A percentile compares a stretch with the other conserved stretches of the same genome.
phyloP scores from a whole-genome alignment of 2,329 filamentous ascomycete genomes.

The Proliferodiscus dingleyae region DNA sequence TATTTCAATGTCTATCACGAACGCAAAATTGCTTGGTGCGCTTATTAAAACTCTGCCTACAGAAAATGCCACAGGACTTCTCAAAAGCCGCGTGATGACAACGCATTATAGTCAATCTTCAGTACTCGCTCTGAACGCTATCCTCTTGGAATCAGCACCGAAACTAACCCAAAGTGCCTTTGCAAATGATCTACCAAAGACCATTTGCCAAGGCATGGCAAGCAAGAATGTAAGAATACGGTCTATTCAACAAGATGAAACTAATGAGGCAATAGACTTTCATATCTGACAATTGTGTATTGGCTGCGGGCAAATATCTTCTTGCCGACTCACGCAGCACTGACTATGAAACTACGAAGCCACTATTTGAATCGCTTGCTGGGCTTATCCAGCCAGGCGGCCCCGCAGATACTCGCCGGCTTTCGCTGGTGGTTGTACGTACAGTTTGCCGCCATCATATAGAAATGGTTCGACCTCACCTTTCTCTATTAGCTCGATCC shows the following conservation, averaged over 20 bases:
- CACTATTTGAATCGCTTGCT: slow-evolving; percentile 74
- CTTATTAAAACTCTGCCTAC: slow-evolving; percentile 79
- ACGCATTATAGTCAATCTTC: slow-evolving; percentile 72
- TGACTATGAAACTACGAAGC: slow-evolving; percentile 71
- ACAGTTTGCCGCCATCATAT: slow-evolving; percentile 77
- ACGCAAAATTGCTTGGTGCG: slow-evolving; percentile 83
- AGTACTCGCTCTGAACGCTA: slow-evolving; percentile 80
- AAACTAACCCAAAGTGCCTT: slow-evolving; percentile 61
- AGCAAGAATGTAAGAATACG: slow-evolving; percentile 63
- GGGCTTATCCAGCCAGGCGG: slow-evolving; percentile 71
- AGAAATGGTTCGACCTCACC: slow-evolving; percentile 75
- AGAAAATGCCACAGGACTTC: slow-evolving; percentile 56
- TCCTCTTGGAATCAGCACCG: slow-evolving; percentile 74
- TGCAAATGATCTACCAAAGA: slow-evolving; percentile 67
- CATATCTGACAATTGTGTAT: slow-evolving; percentile 80
- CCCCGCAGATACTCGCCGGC: slow-evolving; percentile 75
- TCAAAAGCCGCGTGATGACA: slow-evolving; percentile 74
- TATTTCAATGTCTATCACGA: slow-evolving; percentile 77
- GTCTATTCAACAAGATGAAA: neutral
- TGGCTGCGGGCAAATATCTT: slow-evolving; percentile 88
- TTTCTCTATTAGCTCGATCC: slow-evolving; percentile 72
- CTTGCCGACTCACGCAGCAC: slow-evolving; percentile 62
- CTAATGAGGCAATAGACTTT: slow-evolving; percentile 52
- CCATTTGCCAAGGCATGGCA: slow-evolving; percentile 74
- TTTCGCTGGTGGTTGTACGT: slow-evolving; percentile 81